Conservation (phyloP, 106 monocot genomes). For the Hemerocallis citrina region DNA sequence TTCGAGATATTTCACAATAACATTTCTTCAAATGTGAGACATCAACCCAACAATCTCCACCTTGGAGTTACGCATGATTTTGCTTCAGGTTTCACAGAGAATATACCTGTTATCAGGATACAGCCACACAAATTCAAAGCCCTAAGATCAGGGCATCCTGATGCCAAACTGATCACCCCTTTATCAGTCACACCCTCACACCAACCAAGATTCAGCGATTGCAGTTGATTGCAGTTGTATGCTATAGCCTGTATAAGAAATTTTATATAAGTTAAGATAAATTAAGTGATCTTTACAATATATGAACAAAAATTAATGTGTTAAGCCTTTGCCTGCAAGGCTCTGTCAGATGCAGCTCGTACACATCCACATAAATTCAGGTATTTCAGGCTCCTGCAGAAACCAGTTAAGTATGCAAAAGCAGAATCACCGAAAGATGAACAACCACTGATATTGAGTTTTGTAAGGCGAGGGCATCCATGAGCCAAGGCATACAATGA, state of each 20-base stretch:
- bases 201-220: slow-evolving; percentile 83
- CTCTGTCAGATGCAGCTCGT: slow-evolving; percentile 68
- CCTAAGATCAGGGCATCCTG: slow-evolving; percentile 78
- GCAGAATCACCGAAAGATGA: slow-evolving; percentile 68
- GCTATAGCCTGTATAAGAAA: slow-evolving; percentile 66
- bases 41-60: too few relatives aligned
- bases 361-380: slow-evolving; percentile 96
- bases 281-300: background rate
- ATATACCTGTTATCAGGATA: slow-evolving; percentile 91
- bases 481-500: slow-evolving; percentile 74
- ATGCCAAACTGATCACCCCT: slow-evolving; percentile 79
- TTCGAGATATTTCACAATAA: too few relatives aligned
- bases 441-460: slow-evolving; percentile 91
- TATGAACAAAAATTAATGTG: background rate
- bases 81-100: background rate
- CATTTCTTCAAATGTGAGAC: too few relatives aligned
- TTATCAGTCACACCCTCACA: slow-evolving; percentile 78
- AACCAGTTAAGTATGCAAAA: slow-evolving; percentile 48
- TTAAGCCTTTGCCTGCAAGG: slow-evolving; percentile 57
- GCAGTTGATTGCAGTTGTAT: slow-evolving; percentile 54
- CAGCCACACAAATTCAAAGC: slow-evolving; percentile 88
- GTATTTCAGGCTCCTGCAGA: slow-evolving; percentile 54
- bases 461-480: slow-evolving; percentile 71
- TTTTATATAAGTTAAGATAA: background rate
- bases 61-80: too few relatives aligned